Conservation (phyloP, 2,329 filamentous ascomycete genomes). For the Talaromyces funiculosus region DNA sequence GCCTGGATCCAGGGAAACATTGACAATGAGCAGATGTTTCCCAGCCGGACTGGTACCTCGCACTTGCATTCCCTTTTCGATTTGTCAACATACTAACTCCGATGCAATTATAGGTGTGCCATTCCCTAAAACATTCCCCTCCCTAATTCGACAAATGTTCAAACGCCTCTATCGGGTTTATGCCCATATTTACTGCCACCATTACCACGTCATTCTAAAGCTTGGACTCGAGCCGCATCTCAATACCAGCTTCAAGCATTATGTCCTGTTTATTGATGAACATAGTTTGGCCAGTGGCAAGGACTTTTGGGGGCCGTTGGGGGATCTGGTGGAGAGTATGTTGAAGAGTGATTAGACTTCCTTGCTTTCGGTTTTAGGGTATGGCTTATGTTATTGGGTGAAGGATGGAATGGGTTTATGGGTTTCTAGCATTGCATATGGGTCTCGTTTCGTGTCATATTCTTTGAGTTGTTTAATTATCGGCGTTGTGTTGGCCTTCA, state of each 20-base stretch:
- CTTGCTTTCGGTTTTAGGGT: not conserved
- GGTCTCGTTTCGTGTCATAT: not conserved
- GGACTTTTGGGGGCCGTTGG: constrained; percentile 94
- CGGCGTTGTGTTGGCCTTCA: not conserved
- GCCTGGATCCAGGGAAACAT: constrained; percentile 92
- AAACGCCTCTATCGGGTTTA: constrained; percentile 98
- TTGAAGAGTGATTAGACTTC: constrained; percentile 72
- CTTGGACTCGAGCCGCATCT: constrained; percentile 93
- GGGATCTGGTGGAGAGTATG: constrained; percentile 97
- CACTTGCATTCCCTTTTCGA: no score
- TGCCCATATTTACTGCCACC: constrained; percentile 98
- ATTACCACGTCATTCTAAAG: constrained; percentile 94
- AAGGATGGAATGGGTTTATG: not conserved
- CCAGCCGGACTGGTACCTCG: constrained; percentile 73
- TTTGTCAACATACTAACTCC: not conserved
- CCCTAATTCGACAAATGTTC: constrained; percentile 90
- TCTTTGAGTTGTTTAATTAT: not conserved
- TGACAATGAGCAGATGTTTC: constrained; percentile 91
- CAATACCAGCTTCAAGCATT: constrained; percentile 99
- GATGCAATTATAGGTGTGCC: constrained; percentile 62
- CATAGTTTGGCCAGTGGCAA: constrained; percentile 86
- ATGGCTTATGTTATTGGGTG: not conserved
- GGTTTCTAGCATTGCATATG: constrained; percentile 7
- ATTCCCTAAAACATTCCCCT: constrained; percentile 87
- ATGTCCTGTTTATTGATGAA: constrained; percentile 97